Evolutionary conservation across 441 rosid species (phyloP).

Genomic region (Adansonia grandidieri): DNA sequence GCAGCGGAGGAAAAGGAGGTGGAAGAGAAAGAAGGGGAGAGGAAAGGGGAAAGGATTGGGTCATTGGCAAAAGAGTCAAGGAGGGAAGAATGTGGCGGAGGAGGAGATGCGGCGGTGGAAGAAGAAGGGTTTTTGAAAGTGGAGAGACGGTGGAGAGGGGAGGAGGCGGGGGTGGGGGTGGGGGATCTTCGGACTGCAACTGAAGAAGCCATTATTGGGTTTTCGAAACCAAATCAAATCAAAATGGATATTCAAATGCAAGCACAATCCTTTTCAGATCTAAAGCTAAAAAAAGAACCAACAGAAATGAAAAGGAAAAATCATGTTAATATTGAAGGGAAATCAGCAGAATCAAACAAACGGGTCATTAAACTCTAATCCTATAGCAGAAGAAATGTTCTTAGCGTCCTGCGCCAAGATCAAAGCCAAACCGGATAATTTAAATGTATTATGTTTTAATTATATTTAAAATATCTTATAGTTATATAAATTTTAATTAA

Average conservation of each 20-base stretch:
- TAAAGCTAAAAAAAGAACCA: too few relatives aligned
- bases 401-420: too few relatives aligned
- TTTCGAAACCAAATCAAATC: neutral
- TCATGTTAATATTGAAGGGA: too few relatives aligned
- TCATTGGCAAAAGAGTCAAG: slow-evolving; percentile 72
- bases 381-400: too few relatives aligned
- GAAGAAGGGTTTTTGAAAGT: slow-evolving; percentile 61
- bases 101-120: slow-evolving; percentile 28
- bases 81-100: slow-evolving; percentile 48
- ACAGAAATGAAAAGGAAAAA: too few relatives aligned
- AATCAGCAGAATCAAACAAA: too few relatives aligned
- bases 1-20: slow-evolving; percentile 90
- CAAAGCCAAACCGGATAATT: too few relatives aligned
- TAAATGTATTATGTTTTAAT: too few relatives aligned
- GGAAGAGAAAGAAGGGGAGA: slow-evolving; percentile 86
- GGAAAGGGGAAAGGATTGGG: slow-evolving; percentile 78
- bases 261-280: neutral
- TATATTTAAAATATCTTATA: too few relatives aligned
- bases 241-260: neutral
- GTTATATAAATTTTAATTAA: too few relatives aligned
- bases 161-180: slow-evolving; percentile 36
- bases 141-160: slow-evolving; percentile 79
- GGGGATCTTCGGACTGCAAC: slow-evolving; percentile 50
- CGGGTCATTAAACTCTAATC: too few relatives aligned
- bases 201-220: slow-evolving; percentile 5